Percentiles rank a stretch among this genome's conserved stretches.
Conservation (phyloP, 2,329 filamentous ascomycete genomes). For the Aspergillus proliferans region DNA sequence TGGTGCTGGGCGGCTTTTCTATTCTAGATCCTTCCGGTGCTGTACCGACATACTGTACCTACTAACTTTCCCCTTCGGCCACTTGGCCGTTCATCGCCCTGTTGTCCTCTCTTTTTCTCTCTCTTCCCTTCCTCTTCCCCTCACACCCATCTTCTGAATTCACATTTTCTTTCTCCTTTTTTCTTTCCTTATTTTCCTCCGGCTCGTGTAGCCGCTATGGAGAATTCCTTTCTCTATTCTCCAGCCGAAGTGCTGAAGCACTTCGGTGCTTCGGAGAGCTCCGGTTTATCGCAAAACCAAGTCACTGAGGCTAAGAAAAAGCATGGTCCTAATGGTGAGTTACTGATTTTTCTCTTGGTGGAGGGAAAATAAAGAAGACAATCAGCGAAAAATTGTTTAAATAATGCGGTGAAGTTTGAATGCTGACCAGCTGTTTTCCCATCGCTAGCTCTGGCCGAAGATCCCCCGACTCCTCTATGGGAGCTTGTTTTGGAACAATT, state of each 20-base stretch:
- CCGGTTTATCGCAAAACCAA: slow-evolving; percentile 46
- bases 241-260: slow-evolving; percentile 46
- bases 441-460: slow-evolving; percentile 65
- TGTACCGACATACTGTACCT: slow-evolving; percentile 1
- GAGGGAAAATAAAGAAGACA: too few species aligned
- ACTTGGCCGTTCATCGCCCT: slow-evolving; percentile 19
- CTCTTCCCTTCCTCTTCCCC: slow-evolving; percentile 5
- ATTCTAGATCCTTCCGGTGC: slow-evolving; percentile 18
- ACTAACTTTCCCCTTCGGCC: slow-evolving; percentile 13
- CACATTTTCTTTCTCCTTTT: slow-evolving; percentile 12
- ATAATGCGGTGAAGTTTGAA: not conserved
- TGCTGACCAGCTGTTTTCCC: not conserved
- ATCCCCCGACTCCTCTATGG: slow-evolving; percentile 93
- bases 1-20: not conserved
- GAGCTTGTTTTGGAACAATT: slow-evolving; percentile 96
- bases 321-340: slow-evolving; percentile 52
- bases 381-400: not conserved
- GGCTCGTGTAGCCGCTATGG: slow-evolving; percentile 35
- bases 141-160: slow-evolving; percentile 7
- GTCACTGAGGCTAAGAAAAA: slow-evolving; percentile 41
- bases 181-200: slow-evolving; percentile 6
- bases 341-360: too few species aligned
- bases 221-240: slow-evolving; percentile 47
- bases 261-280: slow-evolving; percentile 47
- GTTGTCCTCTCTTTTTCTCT: slow-evolving; percentile 15